Conservation (phyloP, 345 rosid species). For the Sisymbrium irio region DNA sequence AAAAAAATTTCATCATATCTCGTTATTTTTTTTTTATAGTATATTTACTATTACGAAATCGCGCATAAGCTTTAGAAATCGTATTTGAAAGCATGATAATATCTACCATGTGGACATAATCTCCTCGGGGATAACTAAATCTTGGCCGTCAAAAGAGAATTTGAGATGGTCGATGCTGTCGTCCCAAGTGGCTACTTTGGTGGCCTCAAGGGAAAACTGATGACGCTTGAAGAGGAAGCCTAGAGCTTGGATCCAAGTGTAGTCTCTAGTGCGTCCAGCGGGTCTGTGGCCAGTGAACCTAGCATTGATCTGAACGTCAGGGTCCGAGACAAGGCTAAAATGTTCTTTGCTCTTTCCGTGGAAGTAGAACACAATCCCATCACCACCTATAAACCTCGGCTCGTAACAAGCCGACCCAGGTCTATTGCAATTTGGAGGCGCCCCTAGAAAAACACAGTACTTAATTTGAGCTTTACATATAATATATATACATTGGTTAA, state of each 20-base stretch:
- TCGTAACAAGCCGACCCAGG: conserved; percentile 53
- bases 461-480: neutral
- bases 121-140: conserved; percentile 40
- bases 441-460: neutral
- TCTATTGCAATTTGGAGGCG: conserved; percentile 35
- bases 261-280: conserved; percentile 41
- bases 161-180: conserved; percentile 46
- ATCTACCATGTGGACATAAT: conserved; percentile 44
- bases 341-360: conserved; percentile 47
- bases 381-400: conserved; percentile 53
- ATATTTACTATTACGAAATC: neutral
- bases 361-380: conserved; percentile 51
- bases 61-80: neutral
- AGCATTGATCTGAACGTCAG: conserved; percentile 44
- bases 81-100: neutral
- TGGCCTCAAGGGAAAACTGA: conserved; percentile 54
- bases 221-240: conserved; percentile 40
- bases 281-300: conserved; percentile 54
- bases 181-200: conserved; percentile 48
- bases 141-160: conserved; percentile 49
- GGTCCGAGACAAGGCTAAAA: conserved; percentile 50
- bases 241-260: conserved; percentile 53
- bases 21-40: neutral
- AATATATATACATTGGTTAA: neutral
- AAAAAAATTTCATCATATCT: neutral